phyloP scores from a whole-genome alignment of 139 green algal species.

The Picochlorum sp. region DNA sequence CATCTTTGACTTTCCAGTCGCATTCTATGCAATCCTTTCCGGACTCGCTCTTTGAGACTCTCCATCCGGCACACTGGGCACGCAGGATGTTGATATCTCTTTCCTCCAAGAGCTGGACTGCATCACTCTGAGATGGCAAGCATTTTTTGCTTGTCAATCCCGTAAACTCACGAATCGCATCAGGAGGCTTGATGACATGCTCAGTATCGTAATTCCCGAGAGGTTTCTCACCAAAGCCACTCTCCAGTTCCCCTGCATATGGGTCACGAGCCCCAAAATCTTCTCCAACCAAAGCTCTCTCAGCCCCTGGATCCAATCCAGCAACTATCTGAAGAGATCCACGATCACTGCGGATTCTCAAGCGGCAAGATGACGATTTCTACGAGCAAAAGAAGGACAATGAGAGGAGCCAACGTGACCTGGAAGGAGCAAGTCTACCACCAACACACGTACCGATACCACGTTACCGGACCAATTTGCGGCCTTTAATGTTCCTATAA shows the following conservation, averaged over 20 bases:
- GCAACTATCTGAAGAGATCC: slow-evolving; percentile 11
- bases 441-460: no score
- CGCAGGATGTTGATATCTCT: slow-evolving; percentile 36
- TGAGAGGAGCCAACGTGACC: no score
- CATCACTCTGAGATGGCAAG: slow-evolving; percentile 30
- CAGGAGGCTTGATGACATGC: slow-evolving; percentile 71
- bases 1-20: slow-evolving; percentile 57
- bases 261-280: slow-evolving; percentile 82
- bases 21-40: slow-evolving; percentile 41
- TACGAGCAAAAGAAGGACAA: no score
- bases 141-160: slow-evolving; percentile 45
- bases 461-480: no score
- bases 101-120: slow-evolving; percentile 49
- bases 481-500: no score
- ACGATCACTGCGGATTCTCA: not conserved
- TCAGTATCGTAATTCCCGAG: slow-evolving; percentile 86
- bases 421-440: no score
- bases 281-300: slow-evolving; percentile 30
- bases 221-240: slow-evolving; percentile 70
- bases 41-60: slow-evolving; percentile 14
- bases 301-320: slow-evolving; percentile 9
- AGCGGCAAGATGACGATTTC: not conserved
- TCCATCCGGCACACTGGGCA: slow-evolving; percentile 48
- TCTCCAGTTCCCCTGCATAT: slow-evolving; percentile 68
- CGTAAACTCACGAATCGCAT: slow-evolving; percentile 32